Evolutionary conservation across 352 stramenopile species (phyloP), one percentile per base, ranked within the genome.

Genomic region (Peronosclerospora sorghi): DNA sequence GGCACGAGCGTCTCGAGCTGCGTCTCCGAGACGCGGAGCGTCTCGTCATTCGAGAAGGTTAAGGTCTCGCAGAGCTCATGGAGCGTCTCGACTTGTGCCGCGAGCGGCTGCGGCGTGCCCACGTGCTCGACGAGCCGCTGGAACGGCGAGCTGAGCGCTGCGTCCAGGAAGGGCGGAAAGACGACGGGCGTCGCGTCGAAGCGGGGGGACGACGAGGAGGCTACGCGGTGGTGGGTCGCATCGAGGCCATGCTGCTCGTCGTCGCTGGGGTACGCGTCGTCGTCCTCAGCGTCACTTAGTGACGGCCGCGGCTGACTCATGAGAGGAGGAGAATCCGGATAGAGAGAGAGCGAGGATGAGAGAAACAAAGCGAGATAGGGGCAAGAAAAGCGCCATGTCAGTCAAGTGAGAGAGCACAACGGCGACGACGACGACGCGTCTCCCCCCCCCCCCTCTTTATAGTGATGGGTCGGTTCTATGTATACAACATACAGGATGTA

Each of bases 21-120:
- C 24, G 86, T 84, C 3, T 68, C 64, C 17, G 75, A 83, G n/a
- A 83, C 60, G 5, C 66, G 54, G 20, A 88, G 56, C 17, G 66
- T 51, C 24, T 88, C 75, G 32, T 88, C 75, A 1, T 67, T 73
- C 2, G 75, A 82, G 41, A 88, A 58, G 15, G 75, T 77, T 10
- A 88, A 58, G n/a, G 60, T 75, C 44, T 88, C 75, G 20, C 65
- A 78, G 4, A 88, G 50, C 23, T 85, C 73, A 10, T 68, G 69
- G 0, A 88, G 28, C 28, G 4, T n/a, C 15, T 34, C 28, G 28
- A 34, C 9, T n/a, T 34, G 28, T 13, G 28, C 15, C 4, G 28
- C 28, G 28, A 13, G 4, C 5, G 28, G 28, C 28, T 9, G 10
- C 9, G 4, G 28, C 5, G 56, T 54, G 28, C 66, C 56, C 0